Percentiles rank a stretch among this genome's conserved stretches.
Conservation (phyloP, 2,329 filamentous ascomycete species). For the Talaromyces rugulosus region DNA sequence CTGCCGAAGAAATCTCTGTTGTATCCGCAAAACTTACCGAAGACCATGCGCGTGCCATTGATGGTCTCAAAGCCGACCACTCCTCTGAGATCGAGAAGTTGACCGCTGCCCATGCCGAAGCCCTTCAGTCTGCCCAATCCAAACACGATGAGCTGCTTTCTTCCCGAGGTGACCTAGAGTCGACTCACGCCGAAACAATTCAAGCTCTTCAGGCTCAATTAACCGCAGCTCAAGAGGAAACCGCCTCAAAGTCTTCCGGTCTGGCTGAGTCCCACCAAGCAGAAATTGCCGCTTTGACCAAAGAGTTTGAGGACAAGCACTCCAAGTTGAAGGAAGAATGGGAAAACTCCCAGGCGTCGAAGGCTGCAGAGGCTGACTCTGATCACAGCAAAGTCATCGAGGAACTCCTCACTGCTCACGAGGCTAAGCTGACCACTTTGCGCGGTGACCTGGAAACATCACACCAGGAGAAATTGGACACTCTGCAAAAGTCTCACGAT, state of each 20-base stretch:
- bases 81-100: constrained; percentile 28
- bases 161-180: constrained; percentile 26
- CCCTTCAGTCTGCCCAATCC: constrained; percentile 28
- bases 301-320: constrained; percentile 30
- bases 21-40: constrained; percentile 26
- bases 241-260: constrained; percentile 24
- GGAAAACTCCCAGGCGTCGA: constrained; percentile 30
- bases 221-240: constrained; percentile 20
- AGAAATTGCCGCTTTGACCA: constrained; percentile 31
- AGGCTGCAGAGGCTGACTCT: constrained; percentile 31
- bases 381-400: constrained; percentile 38
- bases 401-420: constrained; percentile 35
- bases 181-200: constrained; percentile 18
- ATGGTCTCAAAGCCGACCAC: constrained; percentile 32
- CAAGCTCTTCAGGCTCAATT: constrained; percentile 19
- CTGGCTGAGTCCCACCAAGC: constrained; percentile 25
- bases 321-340: constrained; percentile 34
- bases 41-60: constrained; percentile 29
- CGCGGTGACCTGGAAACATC: constrained; percentile 33
- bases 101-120: constrained; percentile 26
- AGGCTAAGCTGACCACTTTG: constrained; percentile 35
- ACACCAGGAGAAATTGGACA: constrained; percentile 31
- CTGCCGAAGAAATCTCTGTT: constrained; percentile 30
- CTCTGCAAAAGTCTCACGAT: constrained; percentile 34
- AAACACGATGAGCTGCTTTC: constrained; percentile 30